Evolutionary conservation across 345 rosid genomes (phyloP).

Genomic region (Hibiscus mutabilis): DNA sequence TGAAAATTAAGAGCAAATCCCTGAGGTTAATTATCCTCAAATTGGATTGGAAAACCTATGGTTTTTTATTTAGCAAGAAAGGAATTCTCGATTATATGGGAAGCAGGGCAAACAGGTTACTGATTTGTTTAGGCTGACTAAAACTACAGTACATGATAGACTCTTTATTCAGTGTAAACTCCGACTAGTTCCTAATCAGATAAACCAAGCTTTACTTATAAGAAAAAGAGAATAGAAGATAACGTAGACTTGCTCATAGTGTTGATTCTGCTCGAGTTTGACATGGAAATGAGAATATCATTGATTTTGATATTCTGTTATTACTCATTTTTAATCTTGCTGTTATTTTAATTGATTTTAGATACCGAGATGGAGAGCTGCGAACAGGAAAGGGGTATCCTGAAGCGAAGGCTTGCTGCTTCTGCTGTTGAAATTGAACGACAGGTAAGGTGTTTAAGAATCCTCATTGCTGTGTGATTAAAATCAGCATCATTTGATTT

Average conservation of each 20-base stretch:
- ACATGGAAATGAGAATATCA: neutral
- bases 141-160: too few species aligned
- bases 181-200: too few species aligned
- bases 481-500: conserved; percentile 10
- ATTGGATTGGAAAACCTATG: too few species aligned
- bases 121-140: too few species aligned
- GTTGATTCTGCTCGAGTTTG: neutral
- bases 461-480: neutral
- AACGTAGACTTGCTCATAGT: neutral
- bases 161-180: too few species aligned
- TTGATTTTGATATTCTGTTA: neutral
- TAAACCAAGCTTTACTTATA: too few species aligned
- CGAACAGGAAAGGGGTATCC: conserved; percentile 48
- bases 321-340: conserved; percentile 2
- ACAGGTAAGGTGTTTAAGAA: conserved; percentile 53
- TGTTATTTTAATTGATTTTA: conserved; percentile 21
- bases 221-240: neutral
- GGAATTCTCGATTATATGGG: too few species aligned
- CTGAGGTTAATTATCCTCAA: too few species aligned
- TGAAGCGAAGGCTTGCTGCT: conserved; percentile 72
- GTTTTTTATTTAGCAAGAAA: too few species aligned
- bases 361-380: conserved; percentile 72
- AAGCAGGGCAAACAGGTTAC: too few species aligned
- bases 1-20: too few species aligned
- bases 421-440: conserved; percentile 81